These are phyloP conservation scores for Chytriomyces sp. DNA, from an alignment of 192 early-diverging fungal genomes.

Conservation along the genomic window DNA sequence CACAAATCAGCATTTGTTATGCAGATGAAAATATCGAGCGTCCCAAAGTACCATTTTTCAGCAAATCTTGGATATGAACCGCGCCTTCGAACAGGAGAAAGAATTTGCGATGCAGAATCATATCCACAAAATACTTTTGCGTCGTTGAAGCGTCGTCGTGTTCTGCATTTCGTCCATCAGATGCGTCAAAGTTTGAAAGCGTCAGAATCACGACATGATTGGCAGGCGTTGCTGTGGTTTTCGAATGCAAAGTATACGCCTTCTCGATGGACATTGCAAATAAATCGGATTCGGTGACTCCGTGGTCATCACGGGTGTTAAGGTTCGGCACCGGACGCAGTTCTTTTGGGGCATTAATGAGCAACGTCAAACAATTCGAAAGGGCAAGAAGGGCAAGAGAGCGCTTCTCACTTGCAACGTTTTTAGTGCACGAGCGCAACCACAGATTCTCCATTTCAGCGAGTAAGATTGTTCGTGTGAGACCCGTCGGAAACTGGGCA, in stretches of 20 bases:
- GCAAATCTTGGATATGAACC: neutral
- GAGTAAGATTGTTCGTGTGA: conserved; percentile 6
- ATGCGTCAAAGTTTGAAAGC: no score
- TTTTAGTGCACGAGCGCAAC: neutral
- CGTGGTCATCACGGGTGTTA: neutral
- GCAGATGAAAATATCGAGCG: no score
- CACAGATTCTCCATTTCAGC: conserved; percentile 8
- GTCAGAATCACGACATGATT: no score
- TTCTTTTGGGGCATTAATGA: neutral
- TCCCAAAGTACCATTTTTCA: neutral
- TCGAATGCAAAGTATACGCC: neutral
- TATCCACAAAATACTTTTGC: conserved; percentile 1
- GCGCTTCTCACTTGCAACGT: neutral
- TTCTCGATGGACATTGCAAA: neutral
- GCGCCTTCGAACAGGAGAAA: neutral
- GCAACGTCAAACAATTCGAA: neutral
- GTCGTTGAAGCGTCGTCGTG: neutral
- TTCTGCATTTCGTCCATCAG: no score
- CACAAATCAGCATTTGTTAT: no score
- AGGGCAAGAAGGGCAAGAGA: neutral
- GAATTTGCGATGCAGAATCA: conserved; percentile 18
- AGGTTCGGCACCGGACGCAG: neutral
- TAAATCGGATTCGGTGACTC: neutral
- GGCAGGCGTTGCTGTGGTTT: no score
- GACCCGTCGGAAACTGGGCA: conserved; percentile 17